Percentiles rank a stretch among this genome's conserved stretches.
Evolutionary conservation across 306 rosid genomes (phyloP).

Genomic region (Crataegus laevigata): DNA sequence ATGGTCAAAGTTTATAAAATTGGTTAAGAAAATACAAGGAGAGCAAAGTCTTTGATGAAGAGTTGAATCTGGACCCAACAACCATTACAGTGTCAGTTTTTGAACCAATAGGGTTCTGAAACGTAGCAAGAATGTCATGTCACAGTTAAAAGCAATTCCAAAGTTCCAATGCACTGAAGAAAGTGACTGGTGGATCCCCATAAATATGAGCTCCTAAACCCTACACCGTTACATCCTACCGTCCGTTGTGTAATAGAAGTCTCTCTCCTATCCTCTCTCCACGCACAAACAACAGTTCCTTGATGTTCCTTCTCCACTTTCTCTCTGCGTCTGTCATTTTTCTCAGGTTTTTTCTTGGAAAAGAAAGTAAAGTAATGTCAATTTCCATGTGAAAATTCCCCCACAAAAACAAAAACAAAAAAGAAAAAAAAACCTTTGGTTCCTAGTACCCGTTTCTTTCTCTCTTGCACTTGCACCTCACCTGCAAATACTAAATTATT

Average conservation of each 20-base stretch:
- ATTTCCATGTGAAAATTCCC: not conserved
- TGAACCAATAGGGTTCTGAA: not conserved
- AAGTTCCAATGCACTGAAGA: not conserved
- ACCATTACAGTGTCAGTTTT: not conserved
- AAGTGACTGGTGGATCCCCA: not conserved
- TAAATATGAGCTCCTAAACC: not conserved
- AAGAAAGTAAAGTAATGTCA: constrained; percentile 7
- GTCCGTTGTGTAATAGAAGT: not conserved
- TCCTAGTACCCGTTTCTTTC: not conserved
- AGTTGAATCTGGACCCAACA: not conserved
- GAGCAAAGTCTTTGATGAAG: not conserved
- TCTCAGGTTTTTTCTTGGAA: constrained; percentile 16
- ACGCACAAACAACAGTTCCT: not conserved
- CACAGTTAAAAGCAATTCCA: not conserved
- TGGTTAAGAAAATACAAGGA: no score
- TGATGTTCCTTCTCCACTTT: not conserved
- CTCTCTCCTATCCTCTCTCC: not conserved
- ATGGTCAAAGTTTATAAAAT: no score
- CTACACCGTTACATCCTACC: not conserved
- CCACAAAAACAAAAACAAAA: not conserved
- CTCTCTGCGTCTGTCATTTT: not conserved
- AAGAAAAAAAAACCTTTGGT: not conserved
- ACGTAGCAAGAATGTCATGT: constrained; percentile 12
- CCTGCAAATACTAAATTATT: not conserved
- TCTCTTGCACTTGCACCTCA: not conserved